Conservation (phyloP, 345 rosid species). For the Iberis pinnata region DNA sequence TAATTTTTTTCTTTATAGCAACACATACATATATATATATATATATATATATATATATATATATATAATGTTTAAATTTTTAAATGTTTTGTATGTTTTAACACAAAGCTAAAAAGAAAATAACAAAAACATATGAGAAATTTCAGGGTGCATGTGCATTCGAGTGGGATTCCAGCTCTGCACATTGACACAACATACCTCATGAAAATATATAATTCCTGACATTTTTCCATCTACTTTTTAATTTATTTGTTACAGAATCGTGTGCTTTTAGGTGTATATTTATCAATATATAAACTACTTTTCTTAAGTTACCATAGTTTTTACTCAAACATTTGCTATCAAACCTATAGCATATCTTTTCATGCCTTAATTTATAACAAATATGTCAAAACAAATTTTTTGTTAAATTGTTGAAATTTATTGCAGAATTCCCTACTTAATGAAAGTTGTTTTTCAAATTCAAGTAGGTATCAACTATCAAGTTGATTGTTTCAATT, state of each 20-base stretch:
- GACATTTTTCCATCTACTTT: constrained; percentile 22
- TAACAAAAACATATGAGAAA: constrained; percentile 20
- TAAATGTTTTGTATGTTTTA: constrained; percentile 31
- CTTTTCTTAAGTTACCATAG: too few species aligned
- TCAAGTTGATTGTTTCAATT: too few species aligned
- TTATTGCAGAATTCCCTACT: too few species aligned
- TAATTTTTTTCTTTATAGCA: constrained; percentile 11
- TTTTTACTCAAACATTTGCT: too few species aligned
- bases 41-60: too few species aligned
- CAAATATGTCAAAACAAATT: too few species aligned
- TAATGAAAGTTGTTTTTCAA: too few species aligned
- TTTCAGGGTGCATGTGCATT: constrained; percentile 48
- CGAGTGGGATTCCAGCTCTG: constrained; percentile 68
- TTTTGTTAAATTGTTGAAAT: too few species aligned
- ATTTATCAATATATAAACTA: not conserved
- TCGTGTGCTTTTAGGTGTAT: constrained; percentile 33
- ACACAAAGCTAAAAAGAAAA: constrained; percentile 17
- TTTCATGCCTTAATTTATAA: too few species aligned
- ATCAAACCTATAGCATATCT: too few species aligned
- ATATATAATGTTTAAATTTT: constrained; percentile 18
- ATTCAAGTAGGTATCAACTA: too few species aligned
- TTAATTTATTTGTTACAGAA: constrained; percentile 15
- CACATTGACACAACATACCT: constrained; percentile 44
- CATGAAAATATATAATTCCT: constrained; percentile 36
- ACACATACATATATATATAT: constrained; percentile 30